These are phyloP conservation scores for Kluyveromyces marxianus DNA, from an alignment of 1,139 yeast species.

Conservation along the genomic window DNA sequence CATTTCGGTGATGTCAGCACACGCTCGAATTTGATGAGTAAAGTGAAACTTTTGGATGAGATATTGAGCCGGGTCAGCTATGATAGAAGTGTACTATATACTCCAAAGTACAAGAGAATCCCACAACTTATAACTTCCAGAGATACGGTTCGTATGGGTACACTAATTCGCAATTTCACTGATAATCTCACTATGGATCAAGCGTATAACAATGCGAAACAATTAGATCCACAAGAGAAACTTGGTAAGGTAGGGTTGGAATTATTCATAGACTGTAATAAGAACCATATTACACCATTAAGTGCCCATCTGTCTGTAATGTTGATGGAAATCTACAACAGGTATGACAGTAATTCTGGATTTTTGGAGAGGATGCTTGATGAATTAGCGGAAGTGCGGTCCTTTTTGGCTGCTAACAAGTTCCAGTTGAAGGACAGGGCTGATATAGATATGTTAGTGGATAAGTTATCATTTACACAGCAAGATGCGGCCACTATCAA, in stretches of 20 bases:
- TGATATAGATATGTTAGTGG: slow-evolving; percentile 18
- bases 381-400: slow-evolving; percentile 12
- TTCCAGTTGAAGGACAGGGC: slow-evolving; percentile 10
- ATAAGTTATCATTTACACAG: slow-evolving; percentile 9
- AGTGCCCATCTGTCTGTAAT: slow-evolving; percentile 16
- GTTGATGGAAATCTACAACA: slow-evolving; percentile 15
- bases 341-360: slow-evolving; percentile 15
- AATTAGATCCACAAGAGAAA: slow-evolving; percentile 11
- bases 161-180: slow-evolving; percentile 17
- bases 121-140: slow-evolving; percentile 20
- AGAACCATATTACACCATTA: slow-evolving; percentile 16
- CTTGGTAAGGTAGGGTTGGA: slow-evolving; percentile 24
- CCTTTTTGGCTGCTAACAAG: slow-evolving; percentile 13
- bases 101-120: slow-evolving; percentile 18
- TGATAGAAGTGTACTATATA: slow-evolving; percentile 19
- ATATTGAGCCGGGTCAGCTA: slow-evolving; percentile 17
- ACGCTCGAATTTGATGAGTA: slow-evolving; percentile 11
- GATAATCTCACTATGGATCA: slow-evolving; percentile 18
- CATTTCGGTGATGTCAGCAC: slow-evolving; percentile 6
- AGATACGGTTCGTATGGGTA: slow-evolving; percentile 17
- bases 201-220: slow-evolving; percentile 8
- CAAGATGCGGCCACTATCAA: slow-evolving; percentile 14
- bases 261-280: slow-evolving; percentile 19
- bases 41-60: slow-evolving; percentile 17
- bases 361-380: slow-evolving; percentile 7